Evolutionary conservation across 106 monocot species (phyloP), one percentile per base, ranked within the genome.

Genomic region (Amphibolis antarctica): DNA sequence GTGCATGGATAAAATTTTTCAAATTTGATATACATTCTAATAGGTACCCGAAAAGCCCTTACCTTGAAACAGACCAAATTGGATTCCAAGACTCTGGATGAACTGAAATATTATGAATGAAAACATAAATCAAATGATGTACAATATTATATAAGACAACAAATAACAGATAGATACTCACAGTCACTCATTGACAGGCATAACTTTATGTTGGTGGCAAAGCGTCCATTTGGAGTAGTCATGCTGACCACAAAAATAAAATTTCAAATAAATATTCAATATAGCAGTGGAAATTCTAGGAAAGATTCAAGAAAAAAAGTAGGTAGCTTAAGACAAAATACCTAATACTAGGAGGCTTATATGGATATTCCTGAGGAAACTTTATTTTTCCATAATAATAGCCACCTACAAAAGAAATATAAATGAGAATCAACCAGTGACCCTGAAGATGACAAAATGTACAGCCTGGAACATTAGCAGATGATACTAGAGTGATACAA

Each of bases 71-170:
- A 47, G 96, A 98, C 96, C 96, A 98, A 29, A 98, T 91, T 52
- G 96, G 96, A 81, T 98, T 98, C 96, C 96, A 98, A 30, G 87
- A 79, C 76, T 98, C 96, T 43, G 96, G 96, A 69, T 98, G 96
- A 82, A 98, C 96, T 98, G 83, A 60, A 74, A 81, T 51, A 73
- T 29, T 49, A 66, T n/a, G 23, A 58, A 66, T 20, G 59, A 42
- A 59, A 55, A 26, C 24, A 19, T 72, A 70, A 69, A 65, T 67
- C 52, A 61, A 53, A 58, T 42, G 19, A 5, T 44, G 20, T 44
- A 28, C 9, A 22, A 48, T 42, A 30, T 10, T 28, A 46, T 28
- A 18, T 12, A 20, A n/a, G 55, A 45, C 45, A 42, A 22, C n/a
- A 46, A 18, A 13, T n/a, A n/a, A n/a, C n/a, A 69, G 19, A 29